phyloP scores from a whole-genome alignment of 176 grass and related monocot species.

The Eragrostis curvula region DNA sequence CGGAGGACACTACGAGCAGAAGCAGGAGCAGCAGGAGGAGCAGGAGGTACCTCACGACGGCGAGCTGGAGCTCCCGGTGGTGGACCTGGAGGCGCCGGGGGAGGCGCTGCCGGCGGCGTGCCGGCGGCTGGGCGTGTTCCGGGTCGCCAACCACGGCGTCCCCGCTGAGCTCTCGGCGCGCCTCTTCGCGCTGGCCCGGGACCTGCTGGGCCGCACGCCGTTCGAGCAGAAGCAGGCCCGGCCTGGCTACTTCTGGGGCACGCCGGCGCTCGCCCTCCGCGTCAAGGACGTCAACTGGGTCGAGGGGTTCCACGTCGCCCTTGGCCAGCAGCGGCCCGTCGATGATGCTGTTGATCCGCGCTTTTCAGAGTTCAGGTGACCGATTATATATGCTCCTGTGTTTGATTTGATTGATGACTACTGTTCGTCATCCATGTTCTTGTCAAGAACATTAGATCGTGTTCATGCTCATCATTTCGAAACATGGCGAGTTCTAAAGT shows the following conservation, averaged over 20 bases:
- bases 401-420: too few species aligned
- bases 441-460: too few species aligned
- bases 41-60: not conserved
- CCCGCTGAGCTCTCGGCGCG: conserved; percentile 39
- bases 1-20: not conserved
- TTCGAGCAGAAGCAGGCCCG: conserved; percentile 47
- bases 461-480: too few species aligned
- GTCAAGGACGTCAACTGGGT: conserved; percentile 71
- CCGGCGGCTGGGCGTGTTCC: conserved; percentile 53
- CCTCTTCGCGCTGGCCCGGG: conserved; percentile 34
- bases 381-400: too few species aligned
- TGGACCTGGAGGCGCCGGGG: conserved; percentile 32
- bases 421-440: too few species aligned
- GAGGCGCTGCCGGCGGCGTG: conserved; percentile 44
- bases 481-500: too few species aligned
- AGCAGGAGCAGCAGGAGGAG: not conserved
- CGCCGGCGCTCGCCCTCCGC: conserved; percentile 57
- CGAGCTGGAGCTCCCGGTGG: conserved; percentile 24
- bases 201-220: conserved; percentile 22
- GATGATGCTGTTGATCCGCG: too few species aligned
- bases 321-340: not conserved
- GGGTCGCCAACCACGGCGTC: conserved; percentile 70
- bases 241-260: conserved; percentile 76
- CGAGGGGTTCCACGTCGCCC: conserved; percentile 65
- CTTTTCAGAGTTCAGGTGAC: not conserved